phyloP scores from a whole-genome alignment of 2,329 filamentous ascomycete species.

The Scolecobasidium constrictum region DNA sequence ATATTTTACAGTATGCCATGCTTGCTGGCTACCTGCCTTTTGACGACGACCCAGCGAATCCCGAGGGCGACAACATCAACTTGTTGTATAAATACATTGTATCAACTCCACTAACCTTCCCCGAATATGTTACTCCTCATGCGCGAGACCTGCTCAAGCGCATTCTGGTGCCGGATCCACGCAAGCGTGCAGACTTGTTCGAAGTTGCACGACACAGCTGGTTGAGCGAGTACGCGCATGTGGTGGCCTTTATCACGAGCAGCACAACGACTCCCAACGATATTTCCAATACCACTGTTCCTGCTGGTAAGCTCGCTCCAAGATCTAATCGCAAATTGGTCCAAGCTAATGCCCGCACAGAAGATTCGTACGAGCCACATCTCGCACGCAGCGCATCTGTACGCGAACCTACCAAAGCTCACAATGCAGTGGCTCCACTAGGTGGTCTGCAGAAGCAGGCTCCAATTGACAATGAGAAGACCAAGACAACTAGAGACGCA shows the following conservation, averaged over 20 bases:
- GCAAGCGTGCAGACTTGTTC: slow-evolving; percentile 90
- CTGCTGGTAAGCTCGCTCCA: slow-evolving; percentile 36
- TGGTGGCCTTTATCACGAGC: slow-evolving; percentile 95
- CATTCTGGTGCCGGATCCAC: slow-evolving; percentile 88
- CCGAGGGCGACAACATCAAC: slow-evolving; percentile 98
- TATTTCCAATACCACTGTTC: slow-evolving; percentile 68
- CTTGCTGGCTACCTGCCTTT: slow-evolving; percentile 94
- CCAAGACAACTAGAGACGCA: slow-evolving; percentile 63
- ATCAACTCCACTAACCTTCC: slow-evolving; percentile 90
- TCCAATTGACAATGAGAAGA: slow-evolving; percentile 56
- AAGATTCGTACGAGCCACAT: slow-evolving; percentile 47
- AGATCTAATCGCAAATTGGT: no score
- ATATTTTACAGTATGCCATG: slow-evolving; percentile 74
- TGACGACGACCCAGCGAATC: slow-evolving; percentile 95
- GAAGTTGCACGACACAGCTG: slow-evolving; percentile 97
- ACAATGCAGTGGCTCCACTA: slow-evolving; percentile 32
- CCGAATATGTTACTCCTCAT: slow-evolving; percentile 96
- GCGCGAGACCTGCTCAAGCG: slow-evolving; percentile 83
- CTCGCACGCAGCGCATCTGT: slow-evolving; percentile 87
- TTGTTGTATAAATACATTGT: slow-evolving; percentile 99
- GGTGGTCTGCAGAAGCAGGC: slow-evolving; percentile 65
- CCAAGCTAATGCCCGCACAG: slow-evolving; percentile 16
- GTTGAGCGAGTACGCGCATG: slow-evolving; percentile 93
- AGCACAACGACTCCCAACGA: slow-evolving; percentile 80
- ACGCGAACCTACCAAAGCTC: slow-evolving; percentile 63